phyloP scores from a whole-genome alignment of 106 monocot species.

The Vanilla planifolia region DNA sequence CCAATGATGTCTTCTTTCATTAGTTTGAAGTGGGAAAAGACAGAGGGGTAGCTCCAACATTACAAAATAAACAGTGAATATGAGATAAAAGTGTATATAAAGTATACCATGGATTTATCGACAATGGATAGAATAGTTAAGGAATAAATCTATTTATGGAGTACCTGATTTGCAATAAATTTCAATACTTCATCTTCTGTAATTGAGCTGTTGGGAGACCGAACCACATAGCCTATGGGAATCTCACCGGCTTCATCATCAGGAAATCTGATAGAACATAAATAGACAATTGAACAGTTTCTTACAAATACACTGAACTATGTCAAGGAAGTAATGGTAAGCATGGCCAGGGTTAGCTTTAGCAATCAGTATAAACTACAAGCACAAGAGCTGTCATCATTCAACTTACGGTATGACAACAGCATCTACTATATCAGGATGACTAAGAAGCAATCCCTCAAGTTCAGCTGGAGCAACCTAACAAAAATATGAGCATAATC shows the following conservation, averaged over 20 bases:
- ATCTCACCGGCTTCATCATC: slow-evolving; percentile 92
- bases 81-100: too few relatives aligned
- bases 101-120: too few relatives aligned
- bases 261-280: slow-evolving; percentile 37
- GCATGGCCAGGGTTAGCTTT: too few relatives aligned
- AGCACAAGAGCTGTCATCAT: background rate
- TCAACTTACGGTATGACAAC: slow-evolving; percentile 85
- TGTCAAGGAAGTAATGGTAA: too few relatives aligned
- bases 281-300: background rate
- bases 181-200: slow-evolving; percentile 61
- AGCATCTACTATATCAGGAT: slow-evolving; percentile 83
- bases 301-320: too few relatives aligned
- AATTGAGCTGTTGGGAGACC: slow-evolving; percentile 41
- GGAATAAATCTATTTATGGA: background rate
- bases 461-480: slow-evolving; percentile 98
- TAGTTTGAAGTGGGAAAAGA: too few relatives aligned
- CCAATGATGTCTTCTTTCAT: too few relatives aligned
- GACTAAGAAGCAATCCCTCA: slow-evolving; percentile 77
- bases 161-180: slow-evolving; percentile 76
- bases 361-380: background rate
- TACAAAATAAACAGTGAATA: too few relatives aligned
- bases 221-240: slow-evolving; percentile 79
- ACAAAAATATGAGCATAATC: background rate
- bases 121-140: too few relatives aligned
- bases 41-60: too few relatives aligned